A percentile compares a stretch with the other conserved stretches of the same genome.
These are phyloP conservation scores for Aaosphaeria pasadenensis DNA, from an alignment of 2,329 filamentous ascomycete genomes.

Conservation along the genomic window DNA sequence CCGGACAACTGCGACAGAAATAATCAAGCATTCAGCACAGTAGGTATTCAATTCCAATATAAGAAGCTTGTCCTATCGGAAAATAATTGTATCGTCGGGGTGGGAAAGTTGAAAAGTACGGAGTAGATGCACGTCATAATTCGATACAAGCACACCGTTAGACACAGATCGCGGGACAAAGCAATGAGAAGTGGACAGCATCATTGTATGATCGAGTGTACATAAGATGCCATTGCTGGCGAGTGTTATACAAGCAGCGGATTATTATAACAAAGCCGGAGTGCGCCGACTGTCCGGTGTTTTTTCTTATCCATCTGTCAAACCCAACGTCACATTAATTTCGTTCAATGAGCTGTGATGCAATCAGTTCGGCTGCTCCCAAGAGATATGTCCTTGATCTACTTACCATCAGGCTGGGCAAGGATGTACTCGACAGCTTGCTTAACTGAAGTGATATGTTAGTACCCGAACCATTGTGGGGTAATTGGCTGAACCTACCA, in stretches of 20 bases:
- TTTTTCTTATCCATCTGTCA: not conserved
- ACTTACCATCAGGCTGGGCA: slow-evolving; percentile 83
- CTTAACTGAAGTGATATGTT: slow-evolving; percentile 62
- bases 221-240: slow-evolving; percentile 30
- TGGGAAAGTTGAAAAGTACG: too few relatives aligned
- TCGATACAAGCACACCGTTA: too few relatives aligned
- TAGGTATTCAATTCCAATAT: too few relatives aligned
- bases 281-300: slow-evolving; percentile 23
- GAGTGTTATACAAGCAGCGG: slow-evolving; percentile 37
- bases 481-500: slow-evolving; percentile 55
- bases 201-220: slow-evolving; percentile 34
- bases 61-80: too few relatives aligned
- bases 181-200: slow-evolving; percentile 22
- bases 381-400: slow-evolving; percentile 18
- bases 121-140: too few relatives aligned
- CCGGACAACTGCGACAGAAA: too few relatives aligned
- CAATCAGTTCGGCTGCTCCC: slow-evolving; percentile 15
- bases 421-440: slow-evolving; percentile 94
- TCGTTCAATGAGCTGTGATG: slow-evolving; percentile 30
- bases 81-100: too few relatives aligned
- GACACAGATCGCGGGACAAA: too few relatives aligned
- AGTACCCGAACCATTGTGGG: slow-evolving; percentile 16
- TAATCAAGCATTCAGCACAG: too few relatives aligned
- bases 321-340: not conserved
- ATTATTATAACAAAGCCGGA: slow-evolving; percentile 35